Conservation (phyloP, 2,329 filamentous ascomycete species). For the Didymella pinodella region DNA sequence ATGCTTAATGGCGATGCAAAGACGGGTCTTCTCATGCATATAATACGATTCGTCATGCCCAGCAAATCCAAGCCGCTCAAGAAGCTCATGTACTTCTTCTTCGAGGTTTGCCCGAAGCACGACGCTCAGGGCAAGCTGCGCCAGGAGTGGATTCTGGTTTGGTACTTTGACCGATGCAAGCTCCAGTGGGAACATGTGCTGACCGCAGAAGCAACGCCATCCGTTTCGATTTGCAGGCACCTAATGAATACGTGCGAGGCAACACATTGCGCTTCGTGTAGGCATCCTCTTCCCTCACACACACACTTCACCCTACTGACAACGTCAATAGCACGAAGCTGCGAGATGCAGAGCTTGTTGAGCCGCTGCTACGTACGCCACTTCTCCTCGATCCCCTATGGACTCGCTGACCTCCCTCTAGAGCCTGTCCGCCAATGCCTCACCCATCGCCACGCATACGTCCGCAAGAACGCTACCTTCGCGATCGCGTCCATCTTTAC, state of each 20-base stretch:
- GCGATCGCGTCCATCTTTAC: slow-evolving; percentile 91
- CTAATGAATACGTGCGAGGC: slow-evolving; percentile 97
- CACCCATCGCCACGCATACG: slow-evolving; percentile 95
- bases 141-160: slow-evolving; percentile 99
- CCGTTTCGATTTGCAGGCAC: slow-evolving; percentile 93
- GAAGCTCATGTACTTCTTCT: slow-evolving; percentile 99
- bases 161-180: slow-evolving; percentile 63
- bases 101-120: slow-evolving; percentile 97
- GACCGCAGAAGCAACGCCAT: slow-evolving; percentile 81
- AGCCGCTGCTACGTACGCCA: slow-evolving; percentile 76
- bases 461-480: slow-evolving; percentile 97
- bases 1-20: slow-evolving; percentile 99
- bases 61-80: slow-evolving; percentile 96
- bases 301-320: slow-evolving; percentile 26
- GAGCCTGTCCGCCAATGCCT: slow-evolving; percentile 88
- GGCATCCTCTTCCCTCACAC: slow-evolving; percentile 1
- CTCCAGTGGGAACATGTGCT: slow-evolving; percentile 19
- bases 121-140: slow-evolving; percentile 93
- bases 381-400: not conserved
- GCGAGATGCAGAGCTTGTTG: slow-evolving; percentile 92
- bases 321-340: slow-evolving; percentile 72
- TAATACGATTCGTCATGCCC: slow-evolving; percentile 99
- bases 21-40: slow-evolving; percentile 97
- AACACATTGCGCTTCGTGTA: slow-evolving; percentile 94
- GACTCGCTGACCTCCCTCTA: slow-evolving; percentile 26